Evolutionary conservation across 1,284 basidiomycete genomes (phyloP), one percentile per base, ranked within the genome.

Genomic region (Hemileccinum hortonii): DNA sequence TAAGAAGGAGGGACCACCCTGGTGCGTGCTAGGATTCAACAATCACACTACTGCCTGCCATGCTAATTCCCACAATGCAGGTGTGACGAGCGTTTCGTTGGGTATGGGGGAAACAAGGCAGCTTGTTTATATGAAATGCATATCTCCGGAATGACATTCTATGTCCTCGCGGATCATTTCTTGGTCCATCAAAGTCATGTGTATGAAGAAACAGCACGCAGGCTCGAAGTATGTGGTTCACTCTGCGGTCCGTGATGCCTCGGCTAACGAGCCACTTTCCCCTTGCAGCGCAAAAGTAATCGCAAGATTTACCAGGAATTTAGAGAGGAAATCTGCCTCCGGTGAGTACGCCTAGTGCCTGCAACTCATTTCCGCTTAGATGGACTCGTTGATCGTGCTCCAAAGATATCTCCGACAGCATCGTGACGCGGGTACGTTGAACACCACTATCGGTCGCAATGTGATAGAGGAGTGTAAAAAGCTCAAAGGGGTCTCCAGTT

Each of bases 31-130:
- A 24, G 7, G 26, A 44, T 41, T 44, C 52, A 12, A 21, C 26
- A 11, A 35, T 26, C 44, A 48, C 47, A 15, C 11, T 11, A 8
- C 30, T 21, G 15, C 43, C 32, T 30, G 32, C 26, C 35, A 26
- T 38, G 5, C 18, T 46, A 5, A 21, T 16, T 38, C 18, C 47
- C 52, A 35, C 32, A 37, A 22, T 14, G 14, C 50, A 83, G 81
- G 88, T 93, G 90, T 62, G 90, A 93, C 62, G 91, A 92, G 64
- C 81, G 90, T n/a, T 94, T 94, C 62, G 79, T 91, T 44, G 91
- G 91, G 1, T 93, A 93, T 65, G 91, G 91, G 16, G 82, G 76
- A 29, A 86, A 86, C 70, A 86, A 84, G 62, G 84, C 83, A 1
- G 82, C 82, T 9, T 86, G 84, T 60, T 66, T 86, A 21, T 86